Evolutionary conservation across 106 monocot genomes (phyloP), one percentile per base, ranked within the genome.

Genomic region (Dendrobium officinale): DNA sequence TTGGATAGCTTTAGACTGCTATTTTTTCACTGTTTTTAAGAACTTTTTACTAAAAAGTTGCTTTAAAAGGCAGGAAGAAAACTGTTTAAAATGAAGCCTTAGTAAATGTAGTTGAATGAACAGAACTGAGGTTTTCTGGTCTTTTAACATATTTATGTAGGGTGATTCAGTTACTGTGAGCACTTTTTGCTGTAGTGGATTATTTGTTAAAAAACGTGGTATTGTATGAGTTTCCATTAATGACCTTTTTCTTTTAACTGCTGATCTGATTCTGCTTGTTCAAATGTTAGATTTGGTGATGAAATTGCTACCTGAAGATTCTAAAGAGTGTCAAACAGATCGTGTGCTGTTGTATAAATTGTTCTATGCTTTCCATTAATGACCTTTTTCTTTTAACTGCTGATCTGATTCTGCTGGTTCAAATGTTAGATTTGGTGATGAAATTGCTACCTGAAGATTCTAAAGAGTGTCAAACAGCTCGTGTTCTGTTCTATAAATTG

Each of bases 321-420:
- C 92, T 33, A 91, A 83, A 66, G 97, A 92, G 82, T 42, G 85
- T 83, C 89, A 90, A 77, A 92, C 88, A 72, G 92, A 89, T 80
- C 91, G 94, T 49, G 81, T 98, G 42, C 82, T 98, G 75, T 85
- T 98, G 31, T 98, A 98, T 78, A 98, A 98, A 83, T 68, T 98
- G 55, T 88, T 94, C 73, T 98, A 98, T 85, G 97, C 37, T 37
- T 37, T 37, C 37, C 37, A 37, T 37, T 37, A 37, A 37, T 37
- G 37, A 37, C 37, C 37, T 37, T 37, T 37, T 37, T 37, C 37
- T 37, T 37, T 37, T 37, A 37, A 37, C 37, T 37, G 37, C 37
- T 37, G 3, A 37, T 41, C 20, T 75, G 64, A 72, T 55, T 85
- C 13, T 91, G 86, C 89, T 94, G 97, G 88, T 98, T 72, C 79